Base-by-base conservation (phyloP, 352 stramenopile genomes). In the Phytopythium delawarense region DNA sequence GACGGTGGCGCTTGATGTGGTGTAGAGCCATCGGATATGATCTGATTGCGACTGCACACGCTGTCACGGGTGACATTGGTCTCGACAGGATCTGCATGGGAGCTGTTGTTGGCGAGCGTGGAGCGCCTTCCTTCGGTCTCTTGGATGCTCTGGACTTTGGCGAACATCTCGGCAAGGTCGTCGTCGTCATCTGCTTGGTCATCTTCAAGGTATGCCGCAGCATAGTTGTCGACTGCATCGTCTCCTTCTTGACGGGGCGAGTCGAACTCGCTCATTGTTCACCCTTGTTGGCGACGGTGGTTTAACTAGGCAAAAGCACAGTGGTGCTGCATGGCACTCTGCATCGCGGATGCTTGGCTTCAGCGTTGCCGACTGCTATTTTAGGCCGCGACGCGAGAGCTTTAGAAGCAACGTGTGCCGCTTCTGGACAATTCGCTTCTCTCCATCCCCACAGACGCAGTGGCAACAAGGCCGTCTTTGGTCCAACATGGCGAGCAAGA, bases 101-200 rank as follows among this genome's bases (percentile, higher is more conserved):
- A 34, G 34, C 4, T 58, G 12, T 13, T 1, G 25, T 13, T 15
- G 16, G 9, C 34, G 9, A 45, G 9, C 1, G 53, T 46, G 7
- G 53, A 21, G n/a, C 61, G 8, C 25, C 72, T 62, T 1, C 67
- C 70, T 54, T 88, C 74, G 1, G 65, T 59, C 45, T 83, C 70
- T 46, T 90, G 81, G 45, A 92, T 82, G 4, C 63, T 88, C 49
- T 88, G 67, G 11, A 89, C 78, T 62, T 90, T 93, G 42, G 84
- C 79, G 32, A 92, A 78, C 81, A 91, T 89, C 23, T 78, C 77
- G 9, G 81, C 78, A 5, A 91, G 69, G 46, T 91, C 80, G 18
- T 64, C 74, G n/a, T 77, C 79, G 32, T 87, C 74, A 39, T 79
- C 70, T 20, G 74, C 68, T 45, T 85, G 74, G 21, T 79, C 70